Evolutionary conservation across 2,329 filamentous ascomycete species (phyloP), one percentile per base, ranked within the genome.

Genomic region (Penicillium sp.): DNA sequence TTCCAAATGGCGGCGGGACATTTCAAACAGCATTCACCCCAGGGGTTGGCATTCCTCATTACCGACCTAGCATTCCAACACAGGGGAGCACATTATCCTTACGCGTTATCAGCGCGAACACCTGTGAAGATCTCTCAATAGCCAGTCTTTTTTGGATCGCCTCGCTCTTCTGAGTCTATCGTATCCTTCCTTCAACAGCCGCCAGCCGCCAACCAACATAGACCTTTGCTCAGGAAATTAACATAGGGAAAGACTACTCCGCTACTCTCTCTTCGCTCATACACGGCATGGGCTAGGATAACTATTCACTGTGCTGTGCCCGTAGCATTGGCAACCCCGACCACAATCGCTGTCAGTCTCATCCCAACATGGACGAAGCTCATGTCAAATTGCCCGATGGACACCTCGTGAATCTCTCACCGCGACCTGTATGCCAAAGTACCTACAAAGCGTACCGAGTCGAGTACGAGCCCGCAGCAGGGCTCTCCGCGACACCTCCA

Each of bases 341-440:
- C 39, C 25, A 25, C 33, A 38, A 39, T 48, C 34, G 8, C 25
- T 23, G 27, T 47, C 50, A 52, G 44, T 43, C 53, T 49, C 54
- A 50, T 44, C 45, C 53, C 59, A 69, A 59, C 29, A 73, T 73
- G 70, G 66, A 60, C 39, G 56, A 53, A 54, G 60, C 59, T 39
- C 53, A 60, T 43, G 60, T 72, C 45, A 61, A 69, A 57, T 57
- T 70, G 44, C 66, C 69, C 11, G 65, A 67, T 44, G 66, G 65
- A 59, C 68, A 71, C 47, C 53, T 71, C 11, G 63, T 72, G 49
- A 72, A 70, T 48, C 64, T 72, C 36, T 65, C 66, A 38, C 58
- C 68, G 38, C 69, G 69, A 52, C 55, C 59, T 33, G 60, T 59
- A 43, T 48, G 40, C 19, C 40, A 59, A 33, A 44, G 25, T 44